phyloP scores from a whole-genome alignment of 192 early-diverging fungal species.

The Lunasporangiospora selenospora region DNA sequence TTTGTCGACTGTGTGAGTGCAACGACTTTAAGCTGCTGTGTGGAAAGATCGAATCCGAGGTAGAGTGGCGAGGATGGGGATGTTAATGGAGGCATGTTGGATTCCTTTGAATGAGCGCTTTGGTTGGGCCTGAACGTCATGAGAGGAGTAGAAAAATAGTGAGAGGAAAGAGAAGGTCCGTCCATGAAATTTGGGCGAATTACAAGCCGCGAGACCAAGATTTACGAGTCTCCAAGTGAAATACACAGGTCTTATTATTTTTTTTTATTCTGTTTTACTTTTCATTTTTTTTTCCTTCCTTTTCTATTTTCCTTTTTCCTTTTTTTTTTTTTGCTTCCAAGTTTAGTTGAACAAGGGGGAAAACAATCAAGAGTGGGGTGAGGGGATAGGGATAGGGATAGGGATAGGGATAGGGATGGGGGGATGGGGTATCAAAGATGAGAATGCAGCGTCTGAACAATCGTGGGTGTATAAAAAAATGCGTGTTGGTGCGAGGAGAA shows the following conservation, averaged over 20 bases:
- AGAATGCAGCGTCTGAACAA: no score
- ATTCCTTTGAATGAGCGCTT: no score
- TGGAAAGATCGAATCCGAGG: slow-evolving; percentile 78
- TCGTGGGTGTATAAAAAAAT: no score
- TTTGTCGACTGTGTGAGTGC: slow-evolving; percentile 46
- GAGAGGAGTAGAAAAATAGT: no score
- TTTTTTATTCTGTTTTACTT: background rate
- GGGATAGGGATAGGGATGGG: no score
- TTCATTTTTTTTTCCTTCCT: background rate
- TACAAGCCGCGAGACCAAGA: no score
- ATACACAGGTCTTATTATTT: background rate
- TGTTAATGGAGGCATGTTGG: no score
- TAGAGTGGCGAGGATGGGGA: slow-evolving; percentile 49
- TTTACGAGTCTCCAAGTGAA: no score
- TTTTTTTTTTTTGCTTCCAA: slow-evolving; percentile 1
- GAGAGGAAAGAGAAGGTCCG: no score
- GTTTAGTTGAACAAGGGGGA: slow-evolving; percentile 3
- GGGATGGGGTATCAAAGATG: no score
- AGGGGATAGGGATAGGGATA: background rate
- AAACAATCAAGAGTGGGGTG: background rate
- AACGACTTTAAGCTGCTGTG: slow-evolving; percentile 78
- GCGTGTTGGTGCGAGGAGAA: background rate
- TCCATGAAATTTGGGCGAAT: no score
- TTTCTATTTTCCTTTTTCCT: background rate
- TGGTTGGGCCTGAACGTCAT: no score